Base-by-base conservation (phyloP, 805 yeast genomes). In the Candida methanosorbosa region DNA sequence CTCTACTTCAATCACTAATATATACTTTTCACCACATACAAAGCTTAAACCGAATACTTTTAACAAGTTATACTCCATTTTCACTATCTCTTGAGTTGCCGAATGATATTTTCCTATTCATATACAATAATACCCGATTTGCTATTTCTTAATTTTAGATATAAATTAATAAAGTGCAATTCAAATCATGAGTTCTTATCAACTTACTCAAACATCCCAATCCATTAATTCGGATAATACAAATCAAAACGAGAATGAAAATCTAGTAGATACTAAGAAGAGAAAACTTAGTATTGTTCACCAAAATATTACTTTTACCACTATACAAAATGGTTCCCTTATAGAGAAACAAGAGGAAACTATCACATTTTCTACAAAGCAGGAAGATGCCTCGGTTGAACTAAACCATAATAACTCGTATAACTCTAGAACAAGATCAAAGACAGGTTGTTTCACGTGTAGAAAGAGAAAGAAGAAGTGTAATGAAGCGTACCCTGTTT, bases 401-500 rank as follows among this genome's bases (percentile, higher is more conserved):
- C 22, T 9, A 20, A 20, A 7, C 9, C 9, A 9, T 20, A 20
- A 20, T 20, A 20, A 20, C 22, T 20, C n/a, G n/a, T n/a, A n/a
- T n/a, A 21, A 21, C 23, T 21, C 46, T 6, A 43, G 38, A 32
- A 46, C 50, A 2, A 44, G 61, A 38, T 45, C 60, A 5, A 57
- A 49, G 36, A 47, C 55, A 3, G 64, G 64, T 17, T 59, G 64
- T 41, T 55, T 59, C 36, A 57, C 63, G 4, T 59, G 64, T 37
- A 43, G 64, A 14, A 56, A 53, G 37, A 46, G 63, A 27, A 58
- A 58, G 49, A 58, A 59, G 52, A 58, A 57, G 41, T 59, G 64
- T 40, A 54, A 57, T 40, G 63, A 58, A 38, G 39, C 30, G 5
- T 44, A 34, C 18, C 62, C 62, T 9, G 44, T 45, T 6, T 59